These are phyloP conservation scores for Apostasia shenzhenica DNA, from an alignment of 106 monocot genomes.

Conservation along the genomic window DNA sequence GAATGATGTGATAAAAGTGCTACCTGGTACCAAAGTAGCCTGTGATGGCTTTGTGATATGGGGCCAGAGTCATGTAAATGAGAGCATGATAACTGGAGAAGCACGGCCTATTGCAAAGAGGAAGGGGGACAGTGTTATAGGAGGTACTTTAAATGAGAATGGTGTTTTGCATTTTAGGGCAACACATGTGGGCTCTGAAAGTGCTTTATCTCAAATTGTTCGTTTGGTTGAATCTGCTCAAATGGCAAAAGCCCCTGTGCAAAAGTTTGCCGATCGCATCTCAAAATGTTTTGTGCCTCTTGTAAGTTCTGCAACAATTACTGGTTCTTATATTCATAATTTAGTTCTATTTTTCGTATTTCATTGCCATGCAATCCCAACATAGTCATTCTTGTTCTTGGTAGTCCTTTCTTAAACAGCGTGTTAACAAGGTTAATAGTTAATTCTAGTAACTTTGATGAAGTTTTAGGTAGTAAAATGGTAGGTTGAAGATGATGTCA, in stretches of 20 bases:
- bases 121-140: constrained; percentile 68
- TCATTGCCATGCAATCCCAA: too few species aligned
- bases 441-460: not conserved
- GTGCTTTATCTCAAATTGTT: constrained; percentile 76
- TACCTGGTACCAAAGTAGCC: constrained; percentile 24
- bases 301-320: constrained; percentile 28
- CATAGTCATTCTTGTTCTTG: not conserved
- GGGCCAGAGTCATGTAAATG: constrained; percentile 92
- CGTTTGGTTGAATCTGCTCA: constrained; percentile 88
- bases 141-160: constrained; percentile 88
- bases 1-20: constrained; percentile 25
- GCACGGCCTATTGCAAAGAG: constrained; percentile 73
- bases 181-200: constrained; percentile 78
- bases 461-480: too few species aligned
- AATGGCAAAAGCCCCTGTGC: constrained; percentile 91
- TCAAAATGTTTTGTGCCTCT: constrained; percentile 85
- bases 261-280: constrained; percentile 84
- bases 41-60: constrained; percentile 54
- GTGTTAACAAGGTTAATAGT: not conserved
- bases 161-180: constrained; percentile 75
- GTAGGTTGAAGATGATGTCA: too few species aligned
- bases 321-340: not conserved
- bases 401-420: not conserved
- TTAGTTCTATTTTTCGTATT: not conserved
- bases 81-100: constrained; percentile 97